These are phyloP conservation scores for Endoconidiophora polonica DNA, from an alignment of 2,329 filamentous ascomycete genomes.

Conservation along the genomic window DNA sequence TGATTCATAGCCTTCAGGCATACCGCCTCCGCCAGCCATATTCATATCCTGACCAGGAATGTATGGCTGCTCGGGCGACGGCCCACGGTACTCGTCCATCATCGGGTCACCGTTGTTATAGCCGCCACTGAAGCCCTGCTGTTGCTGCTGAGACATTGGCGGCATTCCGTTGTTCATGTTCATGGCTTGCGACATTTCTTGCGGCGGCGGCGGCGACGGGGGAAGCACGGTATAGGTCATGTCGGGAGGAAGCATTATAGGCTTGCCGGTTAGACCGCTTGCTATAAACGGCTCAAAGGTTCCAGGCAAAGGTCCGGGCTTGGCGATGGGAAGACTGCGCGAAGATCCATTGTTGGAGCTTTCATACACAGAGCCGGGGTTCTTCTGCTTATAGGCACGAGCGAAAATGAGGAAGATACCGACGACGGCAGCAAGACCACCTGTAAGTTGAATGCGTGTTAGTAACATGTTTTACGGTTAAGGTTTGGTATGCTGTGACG, in stretches of 20 bases:
- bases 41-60: neutral
- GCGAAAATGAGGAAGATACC: constrained; percentile 9
- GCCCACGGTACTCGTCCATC: neutral
- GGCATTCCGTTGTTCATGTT: neutral
- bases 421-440: constrained; percentile 10
- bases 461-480: neutral
- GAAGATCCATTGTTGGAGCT: neutral
- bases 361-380: neutral
- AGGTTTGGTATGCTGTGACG: neutral
- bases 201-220: neutral
- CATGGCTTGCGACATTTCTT: neutral
- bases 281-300: constrained; percentile 10
- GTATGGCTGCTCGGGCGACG: neutral
- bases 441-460: neutral
- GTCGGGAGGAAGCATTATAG: constrained; percentile 12
- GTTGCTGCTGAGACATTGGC: neutral
- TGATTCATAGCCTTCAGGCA: neutral
- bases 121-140: neutral
- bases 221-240: constrained; percentile 3
- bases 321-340: constrained; percentile 2
- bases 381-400: constrained; percentile 3
- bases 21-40: neutral
- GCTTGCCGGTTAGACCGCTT: constrained; percentile 5
- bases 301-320: constrained; percentile 8
- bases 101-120: neutral